Base-by-base conservation (phyloP, 495 filamentous ascomycete genomes). In the Lepraria neglecta region DNA sequence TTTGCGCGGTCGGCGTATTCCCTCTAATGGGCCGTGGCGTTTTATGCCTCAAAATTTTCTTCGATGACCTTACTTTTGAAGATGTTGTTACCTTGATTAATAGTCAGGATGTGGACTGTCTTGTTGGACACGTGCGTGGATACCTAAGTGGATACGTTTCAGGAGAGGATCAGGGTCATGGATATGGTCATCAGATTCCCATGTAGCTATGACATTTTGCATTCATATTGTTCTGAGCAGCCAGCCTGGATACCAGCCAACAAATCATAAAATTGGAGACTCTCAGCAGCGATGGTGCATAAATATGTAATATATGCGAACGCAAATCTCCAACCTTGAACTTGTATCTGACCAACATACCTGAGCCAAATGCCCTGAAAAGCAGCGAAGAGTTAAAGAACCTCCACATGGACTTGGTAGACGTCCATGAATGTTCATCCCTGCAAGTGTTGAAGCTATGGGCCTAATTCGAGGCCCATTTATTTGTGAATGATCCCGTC, bases 121-220 rank as follows among this genome's bases (percentile, higher is more conserved):
- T 17, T 50, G 28, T 35, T 43, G 57, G 38, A 28, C 46, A 35
- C 9, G 54, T 35, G 33, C 42, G 45, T 31, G 47, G 42, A 33
- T 56, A 42, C 48, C 33, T 52, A 27, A 21, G 44, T 47, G 28
- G 17, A 43, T 38, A 55, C 52, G 52, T 33, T 55, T 24, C 30
- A 14, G 35, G 46, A 48, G 0, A 35, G 35, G 17, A n/a, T 33
- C 28, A n/a, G 35, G 42, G 14, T 44, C 38, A 54, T 54, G 51
- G 21, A 54, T 28, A 54, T 61, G 30, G 38, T 50, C 51, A 21
- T 24, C 60, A 57, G 38, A 56, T 62, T 56, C 62, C 58, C n/a
- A 61, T 64, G 58, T 64, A 61, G 63, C 63, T 64, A 64, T 64
- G 63, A 61, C 31, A 33, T 48, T 48, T 54, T 61, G 47, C 38